Evolutionary conservation across 73 alveolate genomes (phyloP).

Genomic region (Diophrys sp.): DNA sequence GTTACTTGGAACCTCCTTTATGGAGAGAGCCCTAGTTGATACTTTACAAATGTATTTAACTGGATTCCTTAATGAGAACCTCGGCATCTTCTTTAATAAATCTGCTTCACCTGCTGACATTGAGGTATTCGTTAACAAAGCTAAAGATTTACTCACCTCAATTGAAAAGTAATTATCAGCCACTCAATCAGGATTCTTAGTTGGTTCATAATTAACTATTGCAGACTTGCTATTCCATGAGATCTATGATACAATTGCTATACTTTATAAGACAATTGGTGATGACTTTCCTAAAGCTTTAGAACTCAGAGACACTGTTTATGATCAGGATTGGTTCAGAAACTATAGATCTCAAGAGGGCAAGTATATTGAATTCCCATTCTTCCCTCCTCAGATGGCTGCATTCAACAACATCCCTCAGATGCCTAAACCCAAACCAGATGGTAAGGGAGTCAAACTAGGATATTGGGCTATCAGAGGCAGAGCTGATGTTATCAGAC

Average conservation of each 20-base stretch:
- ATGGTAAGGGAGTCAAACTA: not conserved
- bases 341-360: not conserved
- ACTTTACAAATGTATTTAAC: not conserved
- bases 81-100: not conserved
- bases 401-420: not conserved
- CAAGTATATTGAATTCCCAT: not conserved
- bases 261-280: not conserved
- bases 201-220: not conserved
- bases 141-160: not conserved
- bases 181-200: not conserved
- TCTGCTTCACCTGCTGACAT: not conserved
- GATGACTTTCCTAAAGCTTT: not conserved
- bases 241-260: not conserved
- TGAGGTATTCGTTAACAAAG: not conserved
- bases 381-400: not conserved
- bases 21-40: not conserved
- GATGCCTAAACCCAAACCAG: not conserved
- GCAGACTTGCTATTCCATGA: not conserved
- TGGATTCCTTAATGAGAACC: not conserved
- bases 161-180: not conserved
- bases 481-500: not conserved
- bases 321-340: not conserved
- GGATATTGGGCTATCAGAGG: conserved; percentile 9
- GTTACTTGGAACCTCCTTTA: not conserved
- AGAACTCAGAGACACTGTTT: not conserved